These are phyloP conservation scores for Phytophthora pini DNA, from an alignment of 352 stramenopile species.

Conservation along the genomic window DNA sequence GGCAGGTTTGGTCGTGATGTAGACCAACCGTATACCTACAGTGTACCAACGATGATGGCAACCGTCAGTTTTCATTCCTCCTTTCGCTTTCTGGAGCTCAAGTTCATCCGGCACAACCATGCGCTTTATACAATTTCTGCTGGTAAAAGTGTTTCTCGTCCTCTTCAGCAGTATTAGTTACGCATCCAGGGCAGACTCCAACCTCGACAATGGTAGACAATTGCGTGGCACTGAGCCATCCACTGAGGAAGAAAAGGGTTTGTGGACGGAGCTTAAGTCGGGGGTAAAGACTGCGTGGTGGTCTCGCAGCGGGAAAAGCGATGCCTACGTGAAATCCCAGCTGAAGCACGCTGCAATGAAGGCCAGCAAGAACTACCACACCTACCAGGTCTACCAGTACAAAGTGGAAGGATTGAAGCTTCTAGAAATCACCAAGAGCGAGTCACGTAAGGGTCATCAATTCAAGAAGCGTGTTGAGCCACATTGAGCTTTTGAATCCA, in stretches of 20 bases:
- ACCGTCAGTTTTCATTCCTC: background rate
- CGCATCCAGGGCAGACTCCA: background rate
- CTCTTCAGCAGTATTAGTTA: background rate
- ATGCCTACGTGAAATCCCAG: background rate
- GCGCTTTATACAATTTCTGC: background rate
- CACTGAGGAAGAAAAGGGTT: background rate
- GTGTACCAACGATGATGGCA: background rate
- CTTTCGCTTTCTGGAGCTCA: background rate
- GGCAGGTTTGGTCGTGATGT: background rate
- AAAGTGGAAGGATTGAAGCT: background rate
- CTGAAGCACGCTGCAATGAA: background rate
- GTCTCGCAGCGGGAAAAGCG: background rate
- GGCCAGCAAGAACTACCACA: background rate
- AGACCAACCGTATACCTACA: background rate
- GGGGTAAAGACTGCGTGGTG: background rate
- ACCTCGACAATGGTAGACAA: background rate
- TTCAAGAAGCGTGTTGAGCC: no score
- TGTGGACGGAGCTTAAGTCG: background rate
- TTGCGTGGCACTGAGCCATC: background rate
- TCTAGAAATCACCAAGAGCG: no score
- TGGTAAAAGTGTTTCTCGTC: background rate
- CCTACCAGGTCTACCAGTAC: background rate
- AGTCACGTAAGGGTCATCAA: no score
- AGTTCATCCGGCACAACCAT: background rate
- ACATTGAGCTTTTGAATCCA: no score